phyloP scores from a whole-genome alignment of 1,284 basidiomycete species.

The Cronartium quercuum region DNA sequence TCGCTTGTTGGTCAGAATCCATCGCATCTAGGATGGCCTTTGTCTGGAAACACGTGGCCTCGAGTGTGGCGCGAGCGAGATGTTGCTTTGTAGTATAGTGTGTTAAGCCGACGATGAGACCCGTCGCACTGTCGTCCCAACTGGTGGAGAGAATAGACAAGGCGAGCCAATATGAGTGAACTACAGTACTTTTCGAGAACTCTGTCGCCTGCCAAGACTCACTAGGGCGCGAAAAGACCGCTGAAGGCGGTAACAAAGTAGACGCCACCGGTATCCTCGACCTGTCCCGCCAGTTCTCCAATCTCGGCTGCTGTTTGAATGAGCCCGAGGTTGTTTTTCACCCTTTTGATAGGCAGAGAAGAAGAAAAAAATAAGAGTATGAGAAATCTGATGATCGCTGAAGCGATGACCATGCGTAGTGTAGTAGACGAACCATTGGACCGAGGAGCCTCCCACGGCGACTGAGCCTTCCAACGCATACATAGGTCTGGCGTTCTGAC shows the following conservation, averaged over 20 bases:
- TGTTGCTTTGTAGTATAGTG: conserved; percentile 89
- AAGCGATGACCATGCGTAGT: background rate
- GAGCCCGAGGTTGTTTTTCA: conserved; percentile 81
- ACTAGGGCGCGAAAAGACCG: conserved; percentile 70
- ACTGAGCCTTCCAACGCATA: conserved; percentile 95
- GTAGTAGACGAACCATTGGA: conserved; percentile 62
- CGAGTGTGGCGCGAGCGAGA: conserved; percentile 86
- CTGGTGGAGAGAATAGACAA: conserved; percentile 53
- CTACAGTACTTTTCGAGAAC: too few species aligned
- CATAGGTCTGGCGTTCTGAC: conserved; percentile 67
- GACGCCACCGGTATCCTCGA: conserved; percentile 77
- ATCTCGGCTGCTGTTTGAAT: conserved; percentile 76
- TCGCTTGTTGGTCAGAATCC: conserved; percentile 64
- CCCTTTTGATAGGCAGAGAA: too few species aligned
- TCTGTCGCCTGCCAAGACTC: too few species aligned
- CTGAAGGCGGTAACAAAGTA: conserved; percentile 97
- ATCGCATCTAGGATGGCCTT: conserved; percentile 90
- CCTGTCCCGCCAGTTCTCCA: conserved; percentile 73
- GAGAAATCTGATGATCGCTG: background rate
- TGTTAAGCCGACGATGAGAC: conserved; percentile 76
- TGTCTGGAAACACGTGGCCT: conserved; percentile 74
- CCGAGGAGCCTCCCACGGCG: conserved; percentile 86
- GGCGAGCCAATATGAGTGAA: background rate
- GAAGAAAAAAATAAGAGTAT: background rate
- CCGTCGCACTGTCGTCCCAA: conserved; percentile 82